phyloP scores from a whole-genome alignment of 495 filamentous ascomycete species.

The Mytilinidion resinicola region DNA sequence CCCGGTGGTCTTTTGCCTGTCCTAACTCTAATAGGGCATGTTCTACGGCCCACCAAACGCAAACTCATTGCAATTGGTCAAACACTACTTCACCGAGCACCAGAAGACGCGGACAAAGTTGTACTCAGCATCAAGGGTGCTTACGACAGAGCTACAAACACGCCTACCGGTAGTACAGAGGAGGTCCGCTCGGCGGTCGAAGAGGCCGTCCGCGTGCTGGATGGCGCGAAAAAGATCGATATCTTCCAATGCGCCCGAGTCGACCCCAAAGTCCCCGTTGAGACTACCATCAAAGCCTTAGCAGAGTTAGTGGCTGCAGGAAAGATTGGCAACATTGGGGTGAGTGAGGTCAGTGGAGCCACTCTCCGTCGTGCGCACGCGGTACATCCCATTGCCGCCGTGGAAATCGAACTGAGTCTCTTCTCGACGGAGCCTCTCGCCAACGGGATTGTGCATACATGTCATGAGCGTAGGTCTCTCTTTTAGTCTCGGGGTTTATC shows the following conservation, averaged over 20 bases:
- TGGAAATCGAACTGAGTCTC: constrained; percentile 12
- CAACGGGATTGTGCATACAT: constrained; percentile 9
- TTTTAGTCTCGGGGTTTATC: background rate
- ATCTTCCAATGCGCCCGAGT: constrained; percentile 23
- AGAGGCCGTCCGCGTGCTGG: constrained; percentile 12
- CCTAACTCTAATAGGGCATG: constrained; percentile 3
- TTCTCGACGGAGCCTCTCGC: background rate
- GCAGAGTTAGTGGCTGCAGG: constrained; percentile 5
- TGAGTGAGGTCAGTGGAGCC: constrained; percentile 12
- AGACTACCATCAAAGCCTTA: constrained; percentile 1
- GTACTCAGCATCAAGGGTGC: constrained; percentile 58
- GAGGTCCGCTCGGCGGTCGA: constrained; percentile 17
- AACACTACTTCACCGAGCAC: constrained; percentile 54
- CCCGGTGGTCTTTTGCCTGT: no score
- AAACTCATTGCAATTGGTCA: constrained; percentile 49
- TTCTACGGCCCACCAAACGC: constrained; percentile 34
- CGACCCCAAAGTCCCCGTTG: constrained; percentile 8
- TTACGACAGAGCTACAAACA: background rate
- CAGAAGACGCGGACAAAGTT: constrained; percentile 54
- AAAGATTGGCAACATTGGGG: constrained; percentile 12
- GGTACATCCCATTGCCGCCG: background rate
- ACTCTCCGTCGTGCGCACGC: constrained; percentile 7
- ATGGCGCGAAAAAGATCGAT: constrained; percentile 21
- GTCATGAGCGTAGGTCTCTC: background rate
- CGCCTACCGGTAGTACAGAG: constrained; percentile 4